A percentile compares a stretch with the other conserved stretches of the same genome.
Evolutionary conservation across 257 asterid genomes (phyloP).

Genomic region (Lavandula angustifolia): DNA sequence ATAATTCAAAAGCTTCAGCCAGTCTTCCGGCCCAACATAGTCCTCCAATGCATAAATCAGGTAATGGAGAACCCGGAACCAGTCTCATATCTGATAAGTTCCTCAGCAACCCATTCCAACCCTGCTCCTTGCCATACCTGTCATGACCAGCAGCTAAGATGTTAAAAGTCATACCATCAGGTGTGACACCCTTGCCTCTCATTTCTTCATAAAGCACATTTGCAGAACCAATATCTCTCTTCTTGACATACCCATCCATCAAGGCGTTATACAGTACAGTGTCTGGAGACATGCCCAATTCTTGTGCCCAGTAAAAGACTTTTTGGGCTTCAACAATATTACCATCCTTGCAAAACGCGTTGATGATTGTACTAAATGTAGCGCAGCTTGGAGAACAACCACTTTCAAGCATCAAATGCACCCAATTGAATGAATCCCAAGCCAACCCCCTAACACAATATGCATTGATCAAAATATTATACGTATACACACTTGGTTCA

Average conservation of each 20-base stretch:
- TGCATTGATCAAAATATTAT: conserved; percentile 78
- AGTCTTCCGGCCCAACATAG: conserved; percentile 82
- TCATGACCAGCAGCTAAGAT: conserved; percentile 77
- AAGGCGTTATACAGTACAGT: conserved; percentile 56
- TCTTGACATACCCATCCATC: conserved; percentile 92
- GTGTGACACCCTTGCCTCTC: conserved; percentile 62
- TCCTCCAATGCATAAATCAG: conserved; percentile 60
- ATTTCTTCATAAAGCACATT: conserved; percentile 68
- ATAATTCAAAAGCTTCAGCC: conserved; percentile 65
- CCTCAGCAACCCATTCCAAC: conserved; percentile 47
- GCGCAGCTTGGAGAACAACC: conserved; percentile 62
- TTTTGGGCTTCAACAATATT: conserved; percentile 70
- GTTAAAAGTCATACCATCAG: conserved; percentile 79
- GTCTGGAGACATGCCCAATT: conserved; percentile 58
- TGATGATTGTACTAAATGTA: conserved; percentile 66
- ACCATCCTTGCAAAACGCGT: conserved; percentile 82
- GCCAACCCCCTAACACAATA: conserved; percentile 79
- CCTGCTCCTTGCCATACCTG: conserved; percentile 70
- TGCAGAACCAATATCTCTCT: conserved; percentile 66
- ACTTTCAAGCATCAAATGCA: conserved; percentile 65
- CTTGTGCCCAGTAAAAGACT: conserved; percentile 60
- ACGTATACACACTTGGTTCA: conserved; percentile 63
- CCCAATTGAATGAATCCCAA: conserved; percentile 54
- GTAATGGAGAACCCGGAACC: conserved; percentile 46
- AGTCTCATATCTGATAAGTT: conserved; percentile 45